Percentiles rank a stretch among this genome's conserved stretches.
phyloP scores from a whole-genome alignment of 352 stramenopile species.

The Thalassiosira exigua region DNA sequence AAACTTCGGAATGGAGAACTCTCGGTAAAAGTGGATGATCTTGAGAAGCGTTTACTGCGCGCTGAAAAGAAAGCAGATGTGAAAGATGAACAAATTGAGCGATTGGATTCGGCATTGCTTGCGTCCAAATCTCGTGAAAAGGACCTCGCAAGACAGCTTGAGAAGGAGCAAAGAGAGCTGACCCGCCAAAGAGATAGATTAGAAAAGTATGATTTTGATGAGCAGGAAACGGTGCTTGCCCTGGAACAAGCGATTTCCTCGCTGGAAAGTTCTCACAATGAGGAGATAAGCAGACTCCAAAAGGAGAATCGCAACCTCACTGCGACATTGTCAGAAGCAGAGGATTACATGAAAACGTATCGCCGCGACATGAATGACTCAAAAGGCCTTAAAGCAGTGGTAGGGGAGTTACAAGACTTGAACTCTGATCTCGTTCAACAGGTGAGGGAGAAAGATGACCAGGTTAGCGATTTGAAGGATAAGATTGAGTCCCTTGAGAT shows the following conservation, averaged over 20 bases:
- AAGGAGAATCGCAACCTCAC: constrained; percentile 45
- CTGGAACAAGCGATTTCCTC: constrained; percentile 46
- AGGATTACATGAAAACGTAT: constrained; percentile 49
- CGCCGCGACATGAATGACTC: constrained; percentile 38
- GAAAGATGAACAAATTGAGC: constrained; percentile 44
- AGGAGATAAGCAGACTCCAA: constrained; percentile 42
- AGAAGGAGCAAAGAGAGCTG: constrained; percentile 34
- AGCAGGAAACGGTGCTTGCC: constrained; percentile 48
- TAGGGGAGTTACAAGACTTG: constrained; percentile 45
- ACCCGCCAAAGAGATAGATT: constrained; percentile 26
- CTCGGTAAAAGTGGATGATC: constrained; percentile 14
- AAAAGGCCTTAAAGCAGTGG: constrained; percentile 31
- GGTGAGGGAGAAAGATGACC: constrained; percentile 36
- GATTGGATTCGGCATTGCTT: constrained; percentile 10
- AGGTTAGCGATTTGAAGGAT: constrained; percentile 29
- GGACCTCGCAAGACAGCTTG: constrained; percentile 23
- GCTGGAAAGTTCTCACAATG: constrained; percentile 41
- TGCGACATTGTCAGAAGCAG: constrained; percentile 38
- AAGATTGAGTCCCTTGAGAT: constrained; percentile 11
- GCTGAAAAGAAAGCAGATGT: constrained; percentile 8
- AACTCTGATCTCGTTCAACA: constrained; percentile 45
- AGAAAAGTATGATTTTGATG: constrained; percentile 43
- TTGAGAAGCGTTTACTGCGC: constrained; percentile 27
- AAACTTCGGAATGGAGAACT: constrained; percentile 36
- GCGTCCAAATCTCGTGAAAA: constrained; percentile 36